Base-by-base conservation (phyloP, 805 yeast species). In the Schwanniomyces occidentalis region DNA sequence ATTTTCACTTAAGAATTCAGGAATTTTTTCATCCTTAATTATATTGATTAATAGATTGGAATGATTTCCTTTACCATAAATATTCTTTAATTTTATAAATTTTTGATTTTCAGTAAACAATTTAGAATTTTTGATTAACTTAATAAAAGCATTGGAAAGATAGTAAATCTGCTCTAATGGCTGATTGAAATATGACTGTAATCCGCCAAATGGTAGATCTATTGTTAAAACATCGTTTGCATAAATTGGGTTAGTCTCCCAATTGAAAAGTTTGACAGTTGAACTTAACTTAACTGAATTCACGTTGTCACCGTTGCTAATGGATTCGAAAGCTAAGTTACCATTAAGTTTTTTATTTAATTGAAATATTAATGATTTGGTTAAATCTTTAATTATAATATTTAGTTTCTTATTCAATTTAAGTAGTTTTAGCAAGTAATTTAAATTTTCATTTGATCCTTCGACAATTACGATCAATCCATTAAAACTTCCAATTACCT, bases 41-140 rank as follows among this genome's bases (percentile, higher is more conserved):
- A 45, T 41, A 7, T 70, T 66, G 30, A 74, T 66, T 24, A 85
- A 64, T 15, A 71, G 59, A 16, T 63, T 54, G 0, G 90, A 70
- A 31, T 69, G 65, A 17, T 66, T 62, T 1, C 95, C 95, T 46
- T 82, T 76, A 9, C 79, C 72, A 28, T 69, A 77, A 3, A 73
- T 56, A 38, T 80, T 76, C 24, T 81, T 79, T 19, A 80, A 59
- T 44, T 78, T 67, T 17, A 76, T 34, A 20, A 48, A 36, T 14
- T 36, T 19, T 19, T 40, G 38, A 29, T 41, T 40, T 16, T 28
- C 34, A n/a, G 31, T 44, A 16, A 39, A 22, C 23, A 20, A 23
- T 25, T 24, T 34, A 44, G 63, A 38, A 56, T 64, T 22, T 65
- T 72, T 34, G 58, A 76, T 33, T 8, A 82, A 40, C 16, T 65